A percentile compares a stretch with the other conserved stretches of the same genome.
Evolutionary conservation across 176 grass and related monocot species (phyloP).

Genomic region (Rhipidocladum racemiflorum): DNA sequence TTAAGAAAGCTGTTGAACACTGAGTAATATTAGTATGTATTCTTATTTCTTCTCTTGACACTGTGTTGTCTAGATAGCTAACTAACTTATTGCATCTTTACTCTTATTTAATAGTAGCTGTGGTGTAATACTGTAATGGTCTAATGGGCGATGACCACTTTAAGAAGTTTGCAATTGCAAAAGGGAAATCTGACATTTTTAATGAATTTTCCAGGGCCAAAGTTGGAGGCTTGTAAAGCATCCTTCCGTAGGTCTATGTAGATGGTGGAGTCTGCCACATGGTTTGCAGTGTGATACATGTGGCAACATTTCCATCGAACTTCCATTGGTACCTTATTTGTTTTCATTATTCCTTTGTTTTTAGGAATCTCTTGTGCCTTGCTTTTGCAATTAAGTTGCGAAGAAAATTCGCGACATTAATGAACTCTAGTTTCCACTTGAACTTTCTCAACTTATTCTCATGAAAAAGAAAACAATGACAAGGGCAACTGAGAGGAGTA

Average conservation of each 20-base stretch:
- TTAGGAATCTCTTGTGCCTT: not conserved
- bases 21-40: not conserved
- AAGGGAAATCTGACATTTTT: conserved; percentile 37
- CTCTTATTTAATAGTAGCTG: conserved; percentile 8
- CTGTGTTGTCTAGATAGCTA: conserved; percentile 14
- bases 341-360: conserved; percentile 13
- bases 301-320: conserved; percentile 50
- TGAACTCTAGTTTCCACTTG: not conserved
- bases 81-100: conserved; percentile 10
- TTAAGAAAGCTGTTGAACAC: not conserved
- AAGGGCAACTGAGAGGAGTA: not conserved
- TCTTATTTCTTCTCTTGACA: not conserved
- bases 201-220: conserved; percentile 50
- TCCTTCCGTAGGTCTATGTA: conserved; percentile 50
- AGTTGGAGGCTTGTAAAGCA: conserved; percentile 51
- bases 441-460: not conserved
- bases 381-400: not conserved
- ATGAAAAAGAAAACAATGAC: not conserved
- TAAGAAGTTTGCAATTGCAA: conserved; percentile 22
- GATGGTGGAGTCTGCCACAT: conserved; percentile 49
- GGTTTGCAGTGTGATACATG: conserved; percentile 48
- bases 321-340: conserved; percentile 30
- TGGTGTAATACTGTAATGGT: not conserved
- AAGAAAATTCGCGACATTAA: not conserved
- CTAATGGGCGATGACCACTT: not conserved